Evolutionary conservation across 2,329 filamentous ascomycete species (phyloP).

Genomic region (Gaeumannomyces sp.): DNA sequence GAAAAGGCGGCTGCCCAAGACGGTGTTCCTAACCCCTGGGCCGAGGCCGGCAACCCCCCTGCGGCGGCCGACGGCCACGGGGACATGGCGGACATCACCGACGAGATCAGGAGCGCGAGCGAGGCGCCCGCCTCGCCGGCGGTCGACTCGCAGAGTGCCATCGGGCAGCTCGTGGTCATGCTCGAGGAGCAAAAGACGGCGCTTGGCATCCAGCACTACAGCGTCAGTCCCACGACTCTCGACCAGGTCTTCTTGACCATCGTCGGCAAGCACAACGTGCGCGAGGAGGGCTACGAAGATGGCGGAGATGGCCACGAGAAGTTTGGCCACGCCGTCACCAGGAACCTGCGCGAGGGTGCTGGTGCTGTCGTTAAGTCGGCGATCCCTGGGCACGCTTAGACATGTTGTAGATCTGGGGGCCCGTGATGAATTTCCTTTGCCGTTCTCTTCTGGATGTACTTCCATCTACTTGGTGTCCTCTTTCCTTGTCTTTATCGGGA

Average conservation of each 20-base stretch:
- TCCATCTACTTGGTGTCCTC: background rate
- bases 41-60: slow-evolving; percentile 1
- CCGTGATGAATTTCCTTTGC: background rate
- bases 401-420: background rate
- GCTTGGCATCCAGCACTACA: slow-evolving; percentile 78
- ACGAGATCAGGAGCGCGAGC: slow-evolving; percentile 5
- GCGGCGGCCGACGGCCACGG: background rate
- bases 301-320: slow-evolving; percentile 20
- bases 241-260: slow-evolving; percentile 89
- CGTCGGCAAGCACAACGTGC: slow-evolving; percentile 71
- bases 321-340: slow-evolving; percentile 4
- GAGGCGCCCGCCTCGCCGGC: slow-evolving; percentile 2
- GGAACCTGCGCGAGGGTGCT: no score
- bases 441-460: no score
- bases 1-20: background rate
- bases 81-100: background rate
- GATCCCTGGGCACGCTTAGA: background rate
- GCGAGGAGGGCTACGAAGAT: slow-evolving; percentile 60
- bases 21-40: slow-evolving; percentile 3
- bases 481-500: background rate
- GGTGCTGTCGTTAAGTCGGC: no score
- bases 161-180: slow-evolving; percentile 63
- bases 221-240: slow-evolving; percentile 77
- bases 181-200: slow-evolving; percentile 64
- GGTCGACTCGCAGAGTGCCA: slow-evolving; percentile 36